Evolutionary conservation across 2,329 filamentous ascomycete species (phyloP).

Genomic region (Knufia fluminis): DNA sequence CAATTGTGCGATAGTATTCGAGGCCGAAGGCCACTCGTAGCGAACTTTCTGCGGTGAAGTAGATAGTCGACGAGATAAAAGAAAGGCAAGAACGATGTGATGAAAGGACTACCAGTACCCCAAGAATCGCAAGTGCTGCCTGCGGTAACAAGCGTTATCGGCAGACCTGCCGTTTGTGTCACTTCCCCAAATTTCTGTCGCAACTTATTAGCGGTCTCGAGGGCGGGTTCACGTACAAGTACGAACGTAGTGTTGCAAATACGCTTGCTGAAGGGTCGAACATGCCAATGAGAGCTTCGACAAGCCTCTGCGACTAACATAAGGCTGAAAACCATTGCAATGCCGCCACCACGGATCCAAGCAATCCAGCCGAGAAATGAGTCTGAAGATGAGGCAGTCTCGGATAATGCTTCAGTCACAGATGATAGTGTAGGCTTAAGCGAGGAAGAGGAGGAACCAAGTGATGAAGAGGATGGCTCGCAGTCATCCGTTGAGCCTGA

Average conservation of each 20-base stretch:
- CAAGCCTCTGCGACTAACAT: not conserved
- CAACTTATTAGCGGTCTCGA: too few species aligned
- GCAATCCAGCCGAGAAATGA: conserved; percentile 4
- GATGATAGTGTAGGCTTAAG: not conserved
- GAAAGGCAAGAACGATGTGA: not conserved
- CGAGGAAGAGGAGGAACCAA: not conserved
- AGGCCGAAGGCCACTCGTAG: not conserved
- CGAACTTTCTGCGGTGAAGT: not conserved
- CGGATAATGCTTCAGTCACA: not conserved
- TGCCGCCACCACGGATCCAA: conserved; percentile 7
- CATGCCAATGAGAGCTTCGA: not conserved
- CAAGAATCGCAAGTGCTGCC: not conserved
- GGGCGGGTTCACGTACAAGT: too few species aligned
- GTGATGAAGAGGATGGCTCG: not conserved
- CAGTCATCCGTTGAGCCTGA: conserved; percentile 5
- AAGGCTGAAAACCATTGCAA: not conserved
- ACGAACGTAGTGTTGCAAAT: too few species aligned
- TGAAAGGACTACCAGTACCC: conserved; percentile 1
- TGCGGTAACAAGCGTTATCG: conserved; percentile 9
- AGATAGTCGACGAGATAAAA: not conserved
- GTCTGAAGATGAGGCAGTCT: not conserved
- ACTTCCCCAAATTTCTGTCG: too few species aligned
- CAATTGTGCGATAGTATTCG: not conserved
- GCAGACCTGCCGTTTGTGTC: not conserved
- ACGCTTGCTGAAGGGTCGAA: too few species aligned